A percentile compares a stretch with the other conserved stretches of the same genome.
phyloP scores from a whole-genome alignment of 2,329 filamentous ascomycete genomes.

The Colletotrichum tropicicola region DNA sequence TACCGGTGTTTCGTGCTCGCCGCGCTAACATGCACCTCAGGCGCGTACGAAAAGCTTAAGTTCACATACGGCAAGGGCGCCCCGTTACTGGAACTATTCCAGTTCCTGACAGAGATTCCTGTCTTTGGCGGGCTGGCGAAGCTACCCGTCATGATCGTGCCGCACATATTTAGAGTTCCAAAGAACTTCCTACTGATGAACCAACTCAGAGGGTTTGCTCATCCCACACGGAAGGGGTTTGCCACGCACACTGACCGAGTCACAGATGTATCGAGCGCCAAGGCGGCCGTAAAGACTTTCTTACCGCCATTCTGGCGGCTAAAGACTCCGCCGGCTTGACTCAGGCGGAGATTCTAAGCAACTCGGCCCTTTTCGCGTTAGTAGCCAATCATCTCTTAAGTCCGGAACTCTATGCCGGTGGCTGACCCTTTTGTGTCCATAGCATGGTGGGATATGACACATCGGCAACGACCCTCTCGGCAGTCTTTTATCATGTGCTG shows the following conservation, averaged over 20 bases:
- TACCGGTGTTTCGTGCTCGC: neutral
- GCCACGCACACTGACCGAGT: neutral
- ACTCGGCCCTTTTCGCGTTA: constrained; percentile 1
- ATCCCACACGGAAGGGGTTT: neutral
- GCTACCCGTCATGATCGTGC: constrained; percentile 2
- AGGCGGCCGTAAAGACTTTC: constrained; percentile 12
- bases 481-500: constrained; percentile 13
- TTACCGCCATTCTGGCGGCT: constrained; percentile 5
- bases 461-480: neutral
- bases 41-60: constrained; percentile 8
- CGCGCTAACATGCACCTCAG: neutral
- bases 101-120: constrained; percentile 3
- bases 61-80: neutral
- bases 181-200: constrained; percentile 22
- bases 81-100: constrained; percentile 10
- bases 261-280: constrained; percentile 1
- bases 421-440: neutral
- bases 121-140: constrained; percentile 7
- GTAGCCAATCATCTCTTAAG: neutral
- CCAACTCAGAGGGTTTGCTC: neutral
- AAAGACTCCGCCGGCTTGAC: constrained; percentile 9
- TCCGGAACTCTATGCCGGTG: neutral
- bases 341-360: constrained; percentile 9
- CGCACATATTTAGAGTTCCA: constrained; percentile 12
- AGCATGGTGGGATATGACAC: constrained; percentile 21